phyloP scores from a whole-genome alignment of 345 rosid genomes.

The Capsella bursapastoris region DNA sequence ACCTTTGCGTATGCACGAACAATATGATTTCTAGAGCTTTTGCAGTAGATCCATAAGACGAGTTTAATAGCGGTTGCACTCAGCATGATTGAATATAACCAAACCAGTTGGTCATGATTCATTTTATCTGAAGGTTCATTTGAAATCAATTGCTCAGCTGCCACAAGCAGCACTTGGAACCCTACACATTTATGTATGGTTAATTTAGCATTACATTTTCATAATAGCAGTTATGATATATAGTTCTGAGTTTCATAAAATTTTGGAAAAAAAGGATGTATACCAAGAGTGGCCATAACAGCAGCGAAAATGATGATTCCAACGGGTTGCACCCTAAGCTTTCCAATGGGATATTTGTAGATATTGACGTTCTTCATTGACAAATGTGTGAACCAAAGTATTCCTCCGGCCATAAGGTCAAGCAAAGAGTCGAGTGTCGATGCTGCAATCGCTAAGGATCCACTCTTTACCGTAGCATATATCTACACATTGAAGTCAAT shows the following conservation, averaged over 20 bases:
- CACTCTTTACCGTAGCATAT: conserved; percentile 84
- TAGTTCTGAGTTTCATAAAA: not conserved
- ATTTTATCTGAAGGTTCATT: conserved; percentile 55
- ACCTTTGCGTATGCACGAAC: conserved; percentile 98
- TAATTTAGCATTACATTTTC: conserved; percentile 8
- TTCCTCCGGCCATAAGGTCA: conserved; percentile 95
- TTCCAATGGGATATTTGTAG: conserved; percentile 93
- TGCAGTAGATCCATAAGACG: conserved; percentile 86
- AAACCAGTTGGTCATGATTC: conserved; percentile 57
- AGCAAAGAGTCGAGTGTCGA: conserved; percentile 94
- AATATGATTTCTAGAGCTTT: conserved; percentile 68
- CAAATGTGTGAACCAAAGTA: conserved; percentile 91
- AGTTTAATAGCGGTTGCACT: conserved; percentile 79
- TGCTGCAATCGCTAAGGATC: conserved; percentile 95
- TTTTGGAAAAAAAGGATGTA: not conserved
- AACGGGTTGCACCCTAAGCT: conserved; percentile 93
- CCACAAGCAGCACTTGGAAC: conserved; percentile 78
- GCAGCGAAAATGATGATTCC: conserved; percentile 95
- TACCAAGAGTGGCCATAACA: conserved; percentile 95
- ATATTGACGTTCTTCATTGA: conserved; percentile 86
- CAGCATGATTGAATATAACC: conserved; percentile 82
- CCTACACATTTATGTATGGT: conserved; percentile 50
- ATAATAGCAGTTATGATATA: not conserved
- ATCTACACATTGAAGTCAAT: conserved; percentile 50
- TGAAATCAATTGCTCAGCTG: conserved; percentile 61